These are phyloP conservation scores for Daldinia eschscholtzii DNA, from an alignment of 2,329 filamentous ascomycete genomes.

Conservation along the genomic window DNA sequence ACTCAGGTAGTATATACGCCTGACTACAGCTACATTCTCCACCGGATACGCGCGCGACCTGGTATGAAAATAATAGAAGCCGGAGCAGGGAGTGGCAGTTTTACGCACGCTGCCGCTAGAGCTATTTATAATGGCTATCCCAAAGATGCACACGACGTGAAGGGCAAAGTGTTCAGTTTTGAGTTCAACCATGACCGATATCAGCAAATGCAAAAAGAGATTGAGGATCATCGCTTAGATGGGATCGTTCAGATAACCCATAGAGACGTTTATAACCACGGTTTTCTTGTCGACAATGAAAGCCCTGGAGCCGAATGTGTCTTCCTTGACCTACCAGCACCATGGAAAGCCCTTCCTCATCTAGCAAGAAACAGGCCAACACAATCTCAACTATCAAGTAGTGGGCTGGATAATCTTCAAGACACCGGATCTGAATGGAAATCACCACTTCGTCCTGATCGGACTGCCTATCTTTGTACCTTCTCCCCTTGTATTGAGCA, in stretches of 20 bases:
- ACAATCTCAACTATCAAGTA: conserved; percentile 44
- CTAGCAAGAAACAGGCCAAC: conserved; percentile 70
- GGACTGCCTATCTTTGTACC: conserved; percentile 84
- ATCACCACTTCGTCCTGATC: conserved; percentile 77
- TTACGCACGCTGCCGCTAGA: conserved; percentile 82
- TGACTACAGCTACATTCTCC: conserved; percentile 87
- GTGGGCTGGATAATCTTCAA: conserved; percentile 38
- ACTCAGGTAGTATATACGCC: conserved; percentile 90
- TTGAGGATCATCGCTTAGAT: conserved; percentile 75
- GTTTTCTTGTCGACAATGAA: conserved; percentile 73
- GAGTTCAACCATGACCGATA: conserved; percentile 83
- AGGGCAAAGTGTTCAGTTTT: conserved; percentile 83
- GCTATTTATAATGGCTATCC: conserved; percentile 82
- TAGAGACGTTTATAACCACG: conserved; percentile 81
- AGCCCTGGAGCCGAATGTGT: conserved; percentile 76
- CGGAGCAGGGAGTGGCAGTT: conserved; percentile 84
- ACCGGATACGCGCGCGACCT: conserved; percentile 79
- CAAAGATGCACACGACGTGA: conserved; percentile 56
- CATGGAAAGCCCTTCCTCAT: conserved; percentile 83
- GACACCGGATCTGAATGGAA: conserved; percentile 57
- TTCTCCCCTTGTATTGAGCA: conserved; percentile 99
- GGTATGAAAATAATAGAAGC: conserved; percentile 83
- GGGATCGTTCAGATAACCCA: conserved; percentile 79
- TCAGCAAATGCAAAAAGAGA: conserved; percentile 75
- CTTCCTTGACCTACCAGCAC: conserved; percentile 84